Evolutionary conservation across 768 basidiomycete genomes (phyloP), one percentile per base, ranked within the genome.

Genomic region (Hortiboletus flavorubellus): DNA sequence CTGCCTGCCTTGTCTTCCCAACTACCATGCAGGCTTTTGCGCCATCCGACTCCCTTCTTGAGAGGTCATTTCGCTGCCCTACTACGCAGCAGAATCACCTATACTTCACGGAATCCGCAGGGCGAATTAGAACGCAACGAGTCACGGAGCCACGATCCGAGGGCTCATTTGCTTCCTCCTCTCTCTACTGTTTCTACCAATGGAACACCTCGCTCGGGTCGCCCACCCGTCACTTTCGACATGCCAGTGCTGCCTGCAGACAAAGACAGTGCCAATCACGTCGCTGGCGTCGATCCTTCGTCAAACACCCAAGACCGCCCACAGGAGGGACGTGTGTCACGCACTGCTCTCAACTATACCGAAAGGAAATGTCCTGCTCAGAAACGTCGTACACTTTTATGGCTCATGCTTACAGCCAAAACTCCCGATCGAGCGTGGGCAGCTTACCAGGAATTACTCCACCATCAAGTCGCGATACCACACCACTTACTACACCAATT

Each of bases 401-500:
- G 69, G 57, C 41, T 73, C 57, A 64, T 78, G 42, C 72, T 73
- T 33, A 69, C 59, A 23, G 58, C 76, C 18, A 59, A 65, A 37
- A 69, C 71, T 14, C 53, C 66, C 48, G 43, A 59, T 21, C 70
- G 70, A 23, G 77, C 75, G 8, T 82, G 80, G 80, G 55, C 65
- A 16, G 78, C 78, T 11, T 82, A 80, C 64, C 59, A 68, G 43
- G 56, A 69, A 18, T 56, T 79, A 14, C 58, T 73, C 63, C 56
- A 60, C 62, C 10, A 52, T 41, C 55, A 49, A 21, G 58, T 40
- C 7, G 51, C 39, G 33, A 73, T 73, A 56, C 76, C 71, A 34
- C 65, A 56, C 55, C 56, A 65, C 50, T 77, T 82, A 54, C 80
- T 91, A 37, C 85, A 88, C 61, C 79, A 79, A 30, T 72, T 93